These are phyloP conservation scores for Carex littledalei DNA, from an alignment of 176 grass and related monocot genomes.

Conservation along the genomic window DNA sequence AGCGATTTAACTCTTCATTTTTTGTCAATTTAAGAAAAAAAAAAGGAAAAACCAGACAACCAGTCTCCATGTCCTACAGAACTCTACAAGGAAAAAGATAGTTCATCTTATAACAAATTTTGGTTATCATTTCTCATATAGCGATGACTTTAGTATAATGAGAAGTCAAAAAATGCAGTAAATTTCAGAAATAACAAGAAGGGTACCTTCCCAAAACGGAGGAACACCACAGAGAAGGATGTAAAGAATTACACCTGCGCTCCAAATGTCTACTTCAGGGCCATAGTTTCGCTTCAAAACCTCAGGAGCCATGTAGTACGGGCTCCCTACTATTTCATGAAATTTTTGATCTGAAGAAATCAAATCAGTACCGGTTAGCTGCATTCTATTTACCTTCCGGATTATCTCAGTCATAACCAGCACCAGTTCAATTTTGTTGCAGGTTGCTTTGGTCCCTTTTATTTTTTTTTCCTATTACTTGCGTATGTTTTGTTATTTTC, in stretches of 20 bases:
- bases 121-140: neutral
- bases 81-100: neutral
- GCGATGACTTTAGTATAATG: neutral
- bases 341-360: conserved; percentile 51
- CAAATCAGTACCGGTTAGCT: neutral
- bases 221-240: conserved; percentile 82
- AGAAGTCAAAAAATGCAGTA: neutral
- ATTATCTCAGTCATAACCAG: neutral
- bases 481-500: neutral
- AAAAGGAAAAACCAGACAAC: neutral
- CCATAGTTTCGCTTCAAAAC: conserved; percentile 82
- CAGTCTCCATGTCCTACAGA: neutral
- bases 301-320: conserved; percentile 95
- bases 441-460: neutral
- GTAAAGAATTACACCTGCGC: conserved; percentile 87
- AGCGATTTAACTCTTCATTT: neutral
- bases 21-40: neutral
- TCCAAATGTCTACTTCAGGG: conserved; percentile 87
- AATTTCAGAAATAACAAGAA: neutral
- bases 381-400: neutral
- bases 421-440: neutral
- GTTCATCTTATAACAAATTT: neutral
- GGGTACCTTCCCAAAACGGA: conserved; percentile 85
- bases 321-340: conserved; percentile 83
- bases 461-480: neutral